phyloP scores from a whole-genome alignment of 2,329 filamentous ascomycete species.

The Botrytis cinerea region DNA sequence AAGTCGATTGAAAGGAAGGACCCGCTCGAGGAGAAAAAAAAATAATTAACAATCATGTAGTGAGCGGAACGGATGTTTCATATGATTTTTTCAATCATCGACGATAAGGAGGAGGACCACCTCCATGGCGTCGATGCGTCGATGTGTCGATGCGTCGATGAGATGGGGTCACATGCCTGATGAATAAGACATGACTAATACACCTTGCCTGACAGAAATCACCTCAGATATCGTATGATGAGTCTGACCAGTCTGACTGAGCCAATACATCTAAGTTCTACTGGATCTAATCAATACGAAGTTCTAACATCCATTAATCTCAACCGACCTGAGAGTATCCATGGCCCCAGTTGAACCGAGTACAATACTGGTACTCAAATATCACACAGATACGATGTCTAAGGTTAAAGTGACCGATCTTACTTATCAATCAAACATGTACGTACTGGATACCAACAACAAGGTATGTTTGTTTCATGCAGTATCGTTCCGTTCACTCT shows the following conservation, averaged over 20 bases:
- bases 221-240: slow-evolving; percentile 5
- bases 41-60: background rate
- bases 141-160: background rate
- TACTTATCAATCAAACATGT: background rate
- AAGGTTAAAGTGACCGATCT: background rate
- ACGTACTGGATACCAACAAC: background rate
- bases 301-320: background rate
- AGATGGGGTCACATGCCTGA: background rate
- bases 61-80: background rate
- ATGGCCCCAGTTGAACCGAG: background rate
- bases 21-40: background rate
- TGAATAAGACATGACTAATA: slow-evolving; percentile 1
- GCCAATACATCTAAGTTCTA: background rate
- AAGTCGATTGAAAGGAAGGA: background rate
- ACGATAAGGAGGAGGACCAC: background rate
- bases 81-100: background rate
- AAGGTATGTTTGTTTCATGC: background rate
- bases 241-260: background rate
- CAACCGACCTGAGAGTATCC: background rate
- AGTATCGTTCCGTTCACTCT: no score
- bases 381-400: background rate
- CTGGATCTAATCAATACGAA: background rate
- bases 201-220: background rate
- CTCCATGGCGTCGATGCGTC: background rate
- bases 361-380: background rate